Conservation (phyloP, 225 moss, liverwort and hornwort genomes). For the Sphagnum tenellum region DNA sequence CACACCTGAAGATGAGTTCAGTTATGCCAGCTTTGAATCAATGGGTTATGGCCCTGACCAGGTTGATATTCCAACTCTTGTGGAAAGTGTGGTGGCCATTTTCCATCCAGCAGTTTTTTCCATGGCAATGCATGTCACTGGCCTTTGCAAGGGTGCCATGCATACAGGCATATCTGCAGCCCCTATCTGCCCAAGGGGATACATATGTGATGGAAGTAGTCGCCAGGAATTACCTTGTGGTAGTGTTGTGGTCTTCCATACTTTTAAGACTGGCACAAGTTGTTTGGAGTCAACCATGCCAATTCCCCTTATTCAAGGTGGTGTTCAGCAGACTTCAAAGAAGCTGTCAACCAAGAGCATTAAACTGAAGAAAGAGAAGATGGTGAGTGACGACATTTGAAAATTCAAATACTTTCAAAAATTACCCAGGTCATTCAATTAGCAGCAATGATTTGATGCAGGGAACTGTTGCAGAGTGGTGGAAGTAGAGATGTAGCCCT, state of each 20-base stretch:
- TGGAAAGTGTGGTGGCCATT: constrained; percentile 33
- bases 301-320: constrained; percentile 15
- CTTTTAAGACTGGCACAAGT: constrained; percentile 31
- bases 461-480: too few relatives aligned
- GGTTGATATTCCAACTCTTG: constrained; percentile 30
- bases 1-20: constrained; percentile 65
- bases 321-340: constrained; percentile 12
- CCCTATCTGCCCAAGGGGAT: constrained; percentile 35
- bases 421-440: too few relatives aligned
- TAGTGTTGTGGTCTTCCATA: constrained; percentile 55
- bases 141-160: constrained; percentile 10
- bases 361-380: constrained; percentile 11
- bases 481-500: too few relatives aligned
- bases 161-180: constrained; percentile 19
- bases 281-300: neutral
- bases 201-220: constrained; percentile 58
- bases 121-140: constrained; percentile 47
- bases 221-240: constrained; percentile 68
- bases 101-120: constrained; percentile 68
- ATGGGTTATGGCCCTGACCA: constrained; percentile 67
- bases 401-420: too few relatives aligned
- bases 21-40: constrained; percentile 85
- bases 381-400: constrained; percentile 3
- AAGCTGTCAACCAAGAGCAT: constrained; percentile 16
- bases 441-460: too few relatives aligned